Conservation (phyloP, 2,329 filamentous ascomycete genomes). For the Monilinia vaccinii-corymbosi region DNA sequence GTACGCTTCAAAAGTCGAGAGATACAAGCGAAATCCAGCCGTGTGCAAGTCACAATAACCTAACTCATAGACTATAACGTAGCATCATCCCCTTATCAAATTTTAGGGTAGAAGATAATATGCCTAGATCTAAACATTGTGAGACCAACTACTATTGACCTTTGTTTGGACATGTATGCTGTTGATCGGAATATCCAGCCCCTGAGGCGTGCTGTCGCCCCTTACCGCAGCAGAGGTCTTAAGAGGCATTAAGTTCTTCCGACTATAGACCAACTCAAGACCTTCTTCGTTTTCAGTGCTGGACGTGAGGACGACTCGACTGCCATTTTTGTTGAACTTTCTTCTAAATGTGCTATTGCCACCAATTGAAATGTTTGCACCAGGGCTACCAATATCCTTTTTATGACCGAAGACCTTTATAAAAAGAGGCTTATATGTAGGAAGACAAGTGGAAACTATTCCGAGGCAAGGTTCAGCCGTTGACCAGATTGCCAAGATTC, state of each 20-base stretch:
- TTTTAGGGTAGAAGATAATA: background rate
- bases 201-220: background rate
- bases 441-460: background rate
- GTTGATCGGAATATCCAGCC: background rate
- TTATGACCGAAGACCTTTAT: background rate
- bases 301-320: background rate
- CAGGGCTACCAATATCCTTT: background rate
- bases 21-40: background rate
- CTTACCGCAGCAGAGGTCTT: background rate
- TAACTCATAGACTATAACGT: too few relatives aligned
- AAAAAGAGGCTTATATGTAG: background rate
- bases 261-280: background rate
- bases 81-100: background rate
- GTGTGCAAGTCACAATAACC: background rate
- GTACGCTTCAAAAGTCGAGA: background rate
- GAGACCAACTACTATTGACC: background rate
- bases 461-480: background rate
- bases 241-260: background rate
- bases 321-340: background rate
- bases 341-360: background rate
- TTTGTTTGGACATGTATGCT: background rate
- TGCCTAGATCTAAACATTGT: background rate
- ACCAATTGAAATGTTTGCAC: background rate
- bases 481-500: background rate
- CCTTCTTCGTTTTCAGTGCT: background rate